Evolutionary conservation across 768 basidiomycete species (phyloP).

Genomic region (Hericium alpestre): DNA sequence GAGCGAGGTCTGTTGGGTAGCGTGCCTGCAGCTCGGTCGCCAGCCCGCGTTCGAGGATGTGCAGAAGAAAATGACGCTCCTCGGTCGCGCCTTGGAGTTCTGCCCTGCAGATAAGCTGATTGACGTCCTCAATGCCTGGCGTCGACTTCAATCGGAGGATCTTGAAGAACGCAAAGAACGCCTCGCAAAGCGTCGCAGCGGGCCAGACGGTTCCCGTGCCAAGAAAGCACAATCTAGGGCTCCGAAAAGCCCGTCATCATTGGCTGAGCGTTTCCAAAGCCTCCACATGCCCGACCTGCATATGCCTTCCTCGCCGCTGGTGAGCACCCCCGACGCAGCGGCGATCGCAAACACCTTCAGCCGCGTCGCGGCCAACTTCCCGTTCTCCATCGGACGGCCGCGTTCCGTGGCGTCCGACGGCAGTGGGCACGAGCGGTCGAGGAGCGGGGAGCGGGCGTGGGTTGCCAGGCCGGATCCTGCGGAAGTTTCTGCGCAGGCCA

Average conservation of each 20-base stretch:
- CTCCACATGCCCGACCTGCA: conserved; percentile 63
- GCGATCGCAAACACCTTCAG: conserved; percentile 75
- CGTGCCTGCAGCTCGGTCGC: conserved; percentile 79
- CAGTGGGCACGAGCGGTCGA: conserved; percentile 24
- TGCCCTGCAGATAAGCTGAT: conserved; percentile 75
- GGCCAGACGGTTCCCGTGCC: conserved; percentile 1
- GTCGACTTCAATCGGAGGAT: conserved; percentile 59
- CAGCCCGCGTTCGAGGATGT: conserved; percentile 67
- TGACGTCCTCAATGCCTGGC: conserved; percentile 73
- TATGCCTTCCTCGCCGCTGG: conserved; percentile 57
- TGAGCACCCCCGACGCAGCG: conserved; percentile 69
- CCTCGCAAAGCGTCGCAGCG: conserved; percentile 18
- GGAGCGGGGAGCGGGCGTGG: conserved; percentile 23
- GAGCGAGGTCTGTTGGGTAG: conserved; percentile 80
- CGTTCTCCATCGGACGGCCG: conserved; percentile 39
- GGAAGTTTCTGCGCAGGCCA: conserved; percentile 65
- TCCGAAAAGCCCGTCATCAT: conserved; percentile 22
- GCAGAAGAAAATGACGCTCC: conserved; percentile 52
- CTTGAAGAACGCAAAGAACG: conserved; percentile 39
- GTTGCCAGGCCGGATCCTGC: conserved; percentile 26
- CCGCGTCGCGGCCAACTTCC: conserved; percentile 65
- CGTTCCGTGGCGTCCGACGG: conserved; percentile 23
- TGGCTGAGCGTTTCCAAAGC: conserved; percentile 52
- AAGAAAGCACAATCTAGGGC: background rate
- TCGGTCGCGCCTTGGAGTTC: conserved; percentile 76